phyloP scores from a whole-genome alignment of 345 rosid genomes.

The Eucalyptus regnans region DNA sequence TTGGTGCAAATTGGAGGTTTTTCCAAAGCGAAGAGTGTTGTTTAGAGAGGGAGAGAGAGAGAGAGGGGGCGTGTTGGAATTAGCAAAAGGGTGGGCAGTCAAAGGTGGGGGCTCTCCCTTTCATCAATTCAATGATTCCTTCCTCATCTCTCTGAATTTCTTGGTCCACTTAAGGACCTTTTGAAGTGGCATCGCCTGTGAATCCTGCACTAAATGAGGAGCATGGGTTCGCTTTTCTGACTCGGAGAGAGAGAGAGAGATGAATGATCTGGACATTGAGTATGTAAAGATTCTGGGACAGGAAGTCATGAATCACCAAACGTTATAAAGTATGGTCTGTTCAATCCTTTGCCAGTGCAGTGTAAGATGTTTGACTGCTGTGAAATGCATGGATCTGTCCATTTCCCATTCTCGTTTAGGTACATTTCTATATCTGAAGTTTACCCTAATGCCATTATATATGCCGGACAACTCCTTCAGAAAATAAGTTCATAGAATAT shows the following conservation, averaged over 20 bases:
- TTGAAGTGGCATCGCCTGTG: background rate
- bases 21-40: background rate
- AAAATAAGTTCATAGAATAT: background rate
- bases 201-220: conserved; percentile 15
- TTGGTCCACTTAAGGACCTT: background rate
- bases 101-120: conserved; percentile 25
- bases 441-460: background rate
- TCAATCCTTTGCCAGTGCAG: background rate
- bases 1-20: conserved; percentile 11
- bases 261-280: background rate
- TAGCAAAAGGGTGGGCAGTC: conserved; percentile 23
- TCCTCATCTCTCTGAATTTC: background rate
- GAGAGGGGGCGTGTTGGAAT: conserved; percentile 16
- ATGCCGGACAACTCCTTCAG: background rate
- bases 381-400: background rate
- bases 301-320: background rate
- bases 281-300: background rate
- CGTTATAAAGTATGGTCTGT: background rate
- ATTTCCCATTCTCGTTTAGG: background rate
- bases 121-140: conserved; percentile 1
- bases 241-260: background rate
- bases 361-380: background rate
- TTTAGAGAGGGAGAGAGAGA: conserved; percentile 12
- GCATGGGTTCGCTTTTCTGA: background rate
- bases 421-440: background rate